Percentiles rank a stretch among this genome's conserved stretches.
These are phyloP conservation scores for Saturnispora mendoncae DNA, from an alignment of 805 yeast species.

Conservation along the genomic window DNA sequence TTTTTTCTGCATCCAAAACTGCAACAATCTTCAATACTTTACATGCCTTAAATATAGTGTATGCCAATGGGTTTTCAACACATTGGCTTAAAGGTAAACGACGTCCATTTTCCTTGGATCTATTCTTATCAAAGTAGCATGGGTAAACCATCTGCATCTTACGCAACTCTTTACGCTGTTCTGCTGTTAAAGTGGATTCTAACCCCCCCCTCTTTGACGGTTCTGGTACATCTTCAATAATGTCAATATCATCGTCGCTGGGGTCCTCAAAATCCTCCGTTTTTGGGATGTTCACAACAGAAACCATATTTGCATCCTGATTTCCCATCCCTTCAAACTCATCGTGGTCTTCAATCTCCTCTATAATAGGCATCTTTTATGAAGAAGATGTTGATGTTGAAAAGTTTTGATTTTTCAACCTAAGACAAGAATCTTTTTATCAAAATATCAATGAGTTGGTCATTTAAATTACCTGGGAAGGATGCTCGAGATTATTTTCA, in stretches of 20 bases:
- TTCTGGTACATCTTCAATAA: background rate
- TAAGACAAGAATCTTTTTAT: too few species aligned
- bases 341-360: slow-evolving; percentile 69
- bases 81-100: slow-evolving; percentile 62
- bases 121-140: slow-evolving; percentile 75
- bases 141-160: slow-evolving; percentile 77
- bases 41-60: slow-evolving; percentile 69
- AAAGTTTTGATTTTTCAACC: background rate
- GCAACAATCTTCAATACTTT: slow-evolving; percentile 23
- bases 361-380: slow-evolving; percentile 51
- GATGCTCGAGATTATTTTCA: background rate
- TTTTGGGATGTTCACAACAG: slow-evolving; percentile 78
- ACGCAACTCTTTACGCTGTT: slow-evolving; percentile 56
- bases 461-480: background rate
- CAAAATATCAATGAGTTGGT: background rate
- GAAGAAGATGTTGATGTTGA: background rate
- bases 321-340: slow-evolving; percentile 48
- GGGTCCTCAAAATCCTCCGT: slow-evolving; percentile 55
- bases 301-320: slow-evolving; percentile 76
- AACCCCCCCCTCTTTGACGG: background rate
- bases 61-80: slow-evolving; percentile 82
- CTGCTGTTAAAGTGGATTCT: slow-evolving; percentile 26
- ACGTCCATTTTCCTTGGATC: slow-evolving; percentile 76
- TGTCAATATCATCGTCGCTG: slow-evolving; percentile 19
- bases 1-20: slow-evolving; percentile 67